A percentile compares a stretch with the other conserved stretches of the same genome.
Evolutionary conservation across 1,284 basidiomycete genomes (phyloP).

Genomic region (Xanthoconium separans): DNA sequence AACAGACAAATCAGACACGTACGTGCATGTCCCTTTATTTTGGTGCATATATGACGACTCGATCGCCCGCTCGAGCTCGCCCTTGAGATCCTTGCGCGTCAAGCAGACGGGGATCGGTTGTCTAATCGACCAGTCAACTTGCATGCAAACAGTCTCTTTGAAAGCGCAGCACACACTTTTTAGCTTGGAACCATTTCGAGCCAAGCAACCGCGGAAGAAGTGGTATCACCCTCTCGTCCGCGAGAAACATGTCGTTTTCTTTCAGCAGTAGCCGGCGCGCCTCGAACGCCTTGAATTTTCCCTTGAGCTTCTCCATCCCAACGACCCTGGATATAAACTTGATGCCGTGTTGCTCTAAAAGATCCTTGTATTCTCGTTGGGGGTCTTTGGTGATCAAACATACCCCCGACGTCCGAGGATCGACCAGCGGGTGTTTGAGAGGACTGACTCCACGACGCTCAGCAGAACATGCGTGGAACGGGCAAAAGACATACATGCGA

Average conservation of each 20-base stretch:
- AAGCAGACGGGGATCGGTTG: constrained; percentile 93
- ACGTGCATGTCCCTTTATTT: constrained; percentile 90
- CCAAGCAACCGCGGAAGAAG: constrained; percentile 87
- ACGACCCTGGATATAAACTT: constrained; percentile 93
- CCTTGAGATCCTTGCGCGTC: constrained; percentile 83
- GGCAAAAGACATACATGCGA: constrained; percentile 66
- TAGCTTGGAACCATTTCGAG: constrained; percentile 89
- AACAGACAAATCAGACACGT: constrained; percentile 35
- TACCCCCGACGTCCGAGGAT: constrained; percentile 74
- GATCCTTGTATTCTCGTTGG: constrained; percentile 93
- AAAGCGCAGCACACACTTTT: constrained; percentile 66
- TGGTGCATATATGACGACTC: constrained; percentile 93
- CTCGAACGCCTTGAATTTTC: constrained; percentile 93
- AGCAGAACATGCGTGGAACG: neutral
- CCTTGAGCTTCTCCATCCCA: constrained; percentile 85
- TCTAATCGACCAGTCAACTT: constrained; percentile 40
- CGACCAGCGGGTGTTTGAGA: constrained; percentile 79
- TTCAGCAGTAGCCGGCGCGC: constrained; percentile 82
- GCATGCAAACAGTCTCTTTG: neutral
- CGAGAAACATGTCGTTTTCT: constrained; percentile 91
- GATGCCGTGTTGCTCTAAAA: constrained; percentile 76
- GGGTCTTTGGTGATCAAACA: constrained; percentile 96
- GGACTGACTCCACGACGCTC: constrained; percentile 47
- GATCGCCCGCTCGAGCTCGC: constrained; percentile 87
- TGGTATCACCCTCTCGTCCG: constrained; percentile 89